Evolutionary conservation across 768 basidiomycete genomes (phyloP).

Genomic region (Solioccasus polychromus): DNA sequence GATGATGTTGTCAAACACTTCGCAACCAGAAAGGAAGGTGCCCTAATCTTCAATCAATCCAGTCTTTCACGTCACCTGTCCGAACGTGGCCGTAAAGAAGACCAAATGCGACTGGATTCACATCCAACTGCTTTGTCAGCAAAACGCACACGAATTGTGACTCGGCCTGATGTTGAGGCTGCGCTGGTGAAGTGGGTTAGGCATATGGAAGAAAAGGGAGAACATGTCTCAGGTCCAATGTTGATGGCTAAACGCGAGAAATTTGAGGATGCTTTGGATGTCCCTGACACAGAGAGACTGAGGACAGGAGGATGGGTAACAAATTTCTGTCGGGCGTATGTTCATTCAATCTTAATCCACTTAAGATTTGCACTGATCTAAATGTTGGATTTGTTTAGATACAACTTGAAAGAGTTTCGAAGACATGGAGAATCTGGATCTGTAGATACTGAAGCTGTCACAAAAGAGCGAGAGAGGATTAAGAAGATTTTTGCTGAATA

Average conservation of each 20-base stretch:
- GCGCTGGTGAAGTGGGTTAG: conserved; percentile 20
- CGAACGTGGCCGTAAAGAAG: background rate
- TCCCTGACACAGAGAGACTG: conserved; percentile 27
- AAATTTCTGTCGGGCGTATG: conserved; percentile 1
- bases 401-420: too few relatives aligned
- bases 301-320: conserved; percentile 4
- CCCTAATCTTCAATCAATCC: background rate
- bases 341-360: too few relatives aligned
- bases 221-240: conserved; percentile 15
- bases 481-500: too few relatives aligned
- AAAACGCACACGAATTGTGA: conserved; percentile 30
- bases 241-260: conserved; percentile 7
- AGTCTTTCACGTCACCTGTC: background rate
- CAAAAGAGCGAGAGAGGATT: too few relatives aligned
- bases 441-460: too few relatives aligned
- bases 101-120: conserved; percentile 4
- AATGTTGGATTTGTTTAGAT: too few relatives aligned
- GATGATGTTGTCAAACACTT: background rate
- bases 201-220: conserved; percentile 29
- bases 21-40: background rate
- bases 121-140: conserved; percentile 28
- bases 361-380: too few relatives aligned
- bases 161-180: conserved; percentile 33
- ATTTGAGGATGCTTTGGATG: conserved; percentile 30
- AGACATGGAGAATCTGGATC: too few relatives aligned